Evolutionary conservation across 805 yeast species (phyloP).

Genomic region (Limtongia smithiae): DNA sequence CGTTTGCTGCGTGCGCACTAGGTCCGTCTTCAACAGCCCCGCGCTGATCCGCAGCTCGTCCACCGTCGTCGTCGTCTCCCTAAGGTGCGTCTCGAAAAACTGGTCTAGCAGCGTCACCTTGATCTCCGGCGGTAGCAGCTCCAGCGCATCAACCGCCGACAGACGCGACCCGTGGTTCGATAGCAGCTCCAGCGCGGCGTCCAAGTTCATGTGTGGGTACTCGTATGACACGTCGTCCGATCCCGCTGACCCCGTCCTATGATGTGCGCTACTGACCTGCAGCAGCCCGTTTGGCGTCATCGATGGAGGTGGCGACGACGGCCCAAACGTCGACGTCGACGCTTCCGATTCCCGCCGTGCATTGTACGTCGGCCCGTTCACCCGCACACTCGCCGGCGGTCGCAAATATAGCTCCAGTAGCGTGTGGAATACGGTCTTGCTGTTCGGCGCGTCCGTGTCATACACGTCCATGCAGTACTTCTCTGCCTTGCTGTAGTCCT

Average conservation of each 20-base stretch:
- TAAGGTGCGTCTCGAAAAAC: conserved; percentile 47
- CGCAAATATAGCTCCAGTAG: conserved; percentile 45
- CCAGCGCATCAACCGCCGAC: conserved; percentile 46
- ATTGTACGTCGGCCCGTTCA: background rate
- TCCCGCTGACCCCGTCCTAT: conserved; percentile 3
- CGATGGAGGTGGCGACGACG: conserved; percentile 4
- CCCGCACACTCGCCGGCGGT: conserved; percentile 18
- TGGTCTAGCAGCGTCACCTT: conserved; percentile 44
- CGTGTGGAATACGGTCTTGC: conserved; percentile 48
- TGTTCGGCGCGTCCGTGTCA: conserved; percentile 35
- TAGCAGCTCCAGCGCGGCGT: conserved; percentile 43
- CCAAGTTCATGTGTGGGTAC: conserved; percentile 35
- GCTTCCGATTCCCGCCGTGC: conserved; percentile 6
- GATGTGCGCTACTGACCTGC: conserved; percentile 2
- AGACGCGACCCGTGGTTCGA: conserved; percentile 48
- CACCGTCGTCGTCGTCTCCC: conserved; percentile 42
- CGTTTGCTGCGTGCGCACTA: conserved; percentile 46
- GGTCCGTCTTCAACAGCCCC: conserved; percentile 53
- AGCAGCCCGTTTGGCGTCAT: background rate
- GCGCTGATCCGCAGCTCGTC: conserved; percentile 44
- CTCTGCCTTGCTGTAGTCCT: conserved; percentile 57
- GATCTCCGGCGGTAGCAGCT: conserved; percentile 51
- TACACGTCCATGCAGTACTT: conserved; percentile 55
- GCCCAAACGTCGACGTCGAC: background rate
- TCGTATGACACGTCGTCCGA: conserved; percentile 1